A percentile compares a stretch with the other conserved stretches of the same genome.
Conservation (phyloP, 2,329 filamentous ascomycete species). For the Fusarium anthophilum region DNA sequence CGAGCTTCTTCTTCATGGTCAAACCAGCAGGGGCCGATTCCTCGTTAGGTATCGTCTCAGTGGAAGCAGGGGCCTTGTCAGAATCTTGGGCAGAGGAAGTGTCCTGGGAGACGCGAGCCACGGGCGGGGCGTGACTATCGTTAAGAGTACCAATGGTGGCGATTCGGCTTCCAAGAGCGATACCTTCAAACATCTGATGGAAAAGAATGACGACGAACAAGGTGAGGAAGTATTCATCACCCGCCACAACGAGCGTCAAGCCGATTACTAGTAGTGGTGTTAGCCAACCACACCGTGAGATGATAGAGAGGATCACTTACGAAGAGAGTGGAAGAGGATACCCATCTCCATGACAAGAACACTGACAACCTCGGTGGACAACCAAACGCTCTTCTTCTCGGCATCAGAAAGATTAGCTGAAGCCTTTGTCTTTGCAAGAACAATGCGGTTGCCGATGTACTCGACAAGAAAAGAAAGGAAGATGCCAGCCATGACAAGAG, state of each 20-base stretch:
- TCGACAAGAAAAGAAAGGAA: constrained; percentile 79
- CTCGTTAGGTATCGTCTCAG: constrained; percentile 31
- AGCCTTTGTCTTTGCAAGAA: constrained; percentile 51
- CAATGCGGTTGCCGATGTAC: constrained; percentile 69
- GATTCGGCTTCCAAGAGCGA: constrained; percentile 77
- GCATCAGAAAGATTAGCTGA: constrained; percentile 38
- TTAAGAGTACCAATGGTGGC: constrained; percentile 60
- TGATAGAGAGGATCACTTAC: constrained; percentile 52
- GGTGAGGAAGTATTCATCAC: constrained; percentile 64
- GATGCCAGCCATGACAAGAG: constrained; percentile 78
- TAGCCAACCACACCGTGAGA: background rate
- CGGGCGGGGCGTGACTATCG: constrained; percentile 28
- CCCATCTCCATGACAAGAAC: constrained; percentile 78
- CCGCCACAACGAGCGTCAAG: constrained; percentile 69
- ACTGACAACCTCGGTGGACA: constrained; percentile 62
- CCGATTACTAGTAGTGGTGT: constrained; percentile 63
- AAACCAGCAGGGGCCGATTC: constrained; percentile 38
- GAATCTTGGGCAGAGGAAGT: constrained; percentile 29
- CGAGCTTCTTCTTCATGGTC: constrained; percentile 61
- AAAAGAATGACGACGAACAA: constrained; percentile 77
- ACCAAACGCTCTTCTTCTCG: constrained; percentile 38
- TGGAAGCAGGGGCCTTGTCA: constrained; percentile 42
- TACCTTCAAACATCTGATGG: constrained; percentile 81
- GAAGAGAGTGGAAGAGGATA: constrained; percentile 78
- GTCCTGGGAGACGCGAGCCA: constrained; percentile 34